Evolutionary conservation across 2,329 filamentous ascomycete species (phyloP), one percentile per base, ranked within the genome.

Genomic region (Colletotrichum musae): DNA sequence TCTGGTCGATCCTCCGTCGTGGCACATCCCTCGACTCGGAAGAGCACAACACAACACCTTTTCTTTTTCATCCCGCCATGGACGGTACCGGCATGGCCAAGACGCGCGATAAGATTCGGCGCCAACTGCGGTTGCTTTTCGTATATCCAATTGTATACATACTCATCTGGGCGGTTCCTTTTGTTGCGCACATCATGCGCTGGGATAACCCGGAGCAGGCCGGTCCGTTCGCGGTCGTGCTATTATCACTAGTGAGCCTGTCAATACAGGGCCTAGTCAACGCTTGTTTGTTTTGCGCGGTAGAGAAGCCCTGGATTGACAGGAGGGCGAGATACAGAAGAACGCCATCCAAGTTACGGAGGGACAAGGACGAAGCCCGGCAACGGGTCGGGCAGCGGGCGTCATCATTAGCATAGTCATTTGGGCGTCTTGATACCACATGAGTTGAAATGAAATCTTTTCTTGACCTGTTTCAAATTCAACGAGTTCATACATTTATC

Each of bases 61-160:
- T 73, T 16, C 69, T 63, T 6, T 72, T 73, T 5, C 72, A 73
- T 4, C 62, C 70, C 9, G 71, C 66, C 2, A 57, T 76, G 12
- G 74, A 76, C 58, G 64, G 74, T 3, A 73, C 75, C 0, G 77
- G 75, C 4, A 77, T 83, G 52, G 70, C 76, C 21, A 75, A 78
- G 53, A 77, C 86, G 9, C 85, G 89, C 13, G 81, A 85, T 16
- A 87, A 86, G 67, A 90, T 93, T 68, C 86, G 88, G 52, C 87
- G 90, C 10, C 92, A 94, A 74, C 84, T 94, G 2, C 88, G 91
- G 39, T 86, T 92, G 36, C 84, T 94, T 18, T 94, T 95, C 79
- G 89, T 94, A 56, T 95, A 95, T 77, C 93, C 93, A 0, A 77
- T 91, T 18, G 86, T 92, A 4, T 95, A 95, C 78, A 84, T 93